A percentile compares a stretch with the other conserved stretches of the same genome.
Evolutionary conservation across 441 rosid genomes (phyloP).

Genomic region (Raphanus hybrid): DNA sequence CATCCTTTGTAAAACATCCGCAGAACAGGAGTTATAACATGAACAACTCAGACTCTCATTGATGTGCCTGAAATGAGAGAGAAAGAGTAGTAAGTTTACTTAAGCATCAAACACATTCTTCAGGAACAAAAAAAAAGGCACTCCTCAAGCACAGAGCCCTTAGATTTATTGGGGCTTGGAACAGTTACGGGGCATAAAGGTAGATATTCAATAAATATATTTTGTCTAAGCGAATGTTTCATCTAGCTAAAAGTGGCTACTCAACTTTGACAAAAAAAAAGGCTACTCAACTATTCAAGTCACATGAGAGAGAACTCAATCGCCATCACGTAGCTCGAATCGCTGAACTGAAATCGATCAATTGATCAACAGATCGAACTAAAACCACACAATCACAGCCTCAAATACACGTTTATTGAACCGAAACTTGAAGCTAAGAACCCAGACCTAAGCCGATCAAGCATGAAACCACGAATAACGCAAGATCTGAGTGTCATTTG

Average conservation of each 20-base stretch:
- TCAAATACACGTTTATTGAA: constrained; percentile 8
- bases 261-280: too few relatives aligned
- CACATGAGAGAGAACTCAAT: neutral
- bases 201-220: neutral
- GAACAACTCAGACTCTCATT: constrained; percentile 32
- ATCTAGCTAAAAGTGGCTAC: constrained; percentile 18
- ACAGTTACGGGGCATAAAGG: too few relatives aligned
- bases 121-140: neutral
- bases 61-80: constrained; percentile 35
- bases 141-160: neutral
- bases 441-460: constrained; percentile 31
- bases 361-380: neutral
- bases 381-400: constrained; percentile 9
- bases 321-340: constrained; percentile 19
- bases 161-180: neutral
- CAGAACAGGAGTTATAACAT: constrained; percentile 3
- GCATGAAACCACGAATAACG: constrained; percentile 5
- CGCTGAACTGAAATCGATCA: constrained; percentile 20
- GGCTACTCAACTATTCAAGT: neutral
- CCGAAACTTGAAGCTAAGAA: constrained; percentile 17
- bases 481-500: constrained; percentile 37
- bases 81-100: constrained; percentile 14
- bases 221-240: neutral
- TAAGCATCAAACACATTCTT: constrained; percentile 9
- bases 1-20: constrained; percentile 30